Base-by-base conservation (phyloP, 2,329 filamentous ascomycete species). In the Elsinoe perseae region DNA sequence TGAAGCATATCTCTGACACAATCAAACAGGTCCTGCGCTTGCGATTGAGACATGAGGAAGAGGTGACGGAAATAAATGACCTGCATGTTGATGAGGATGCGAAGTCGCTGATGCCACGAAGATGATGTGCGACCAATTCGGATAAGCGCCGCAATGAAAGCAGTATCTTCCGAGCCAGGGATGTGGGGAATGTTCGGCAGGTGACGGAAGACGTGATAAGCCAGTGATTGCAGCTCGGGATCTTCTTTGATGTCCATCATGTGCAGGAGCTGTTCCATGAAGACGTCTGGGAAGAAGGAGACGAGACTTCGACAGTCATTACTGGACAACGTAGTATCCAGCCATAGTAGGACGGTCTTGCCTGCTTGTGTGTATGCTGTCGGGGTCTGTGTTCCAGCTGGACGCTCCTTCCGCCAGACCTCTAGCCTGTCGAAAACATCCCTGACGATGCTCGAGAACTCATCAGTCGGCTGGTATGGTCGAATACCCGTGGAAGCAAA, bases 181-280 rank as follows among this genome's bases (percentile, higher is more conserved):
- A 88, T 85, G 73, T 96, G 92, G 0, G 93, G 91, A 57, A 98
- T 89, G 69, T 98, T 98, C 12, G 93, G 90, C 14, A 98, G 76
- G 67, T 98, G 92, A 5, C 92, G 86, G 76, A 97, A 98, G 40
- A 98, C 93, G 66, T 95, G 90, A 68, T 97, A 98, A 0, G 93
- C 92, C 7, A 96, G 80, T 8, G 87, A 86, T 77, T 96, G 95
- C 1, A 98, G 80, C 70, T 98, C 95, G 0, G 89, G 90, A 65
- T 98, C 93, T 70, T 98, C 93, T 70, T 97, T 97, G 69, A 98
- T 89, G 67, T 98, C 93, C 92, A 98, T 98, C 93, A 98, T 98
- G 75, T 98, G 91, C 54, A 98, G 76, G 12, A 98, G 81, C 69
- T 96, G 88, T 64, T 93, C 88, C 69, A 95, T 93, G 66, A 97